Conservation (phyloP, 495 filamentous ascomycete species). For the Amniculicola lignicola region DNA sequence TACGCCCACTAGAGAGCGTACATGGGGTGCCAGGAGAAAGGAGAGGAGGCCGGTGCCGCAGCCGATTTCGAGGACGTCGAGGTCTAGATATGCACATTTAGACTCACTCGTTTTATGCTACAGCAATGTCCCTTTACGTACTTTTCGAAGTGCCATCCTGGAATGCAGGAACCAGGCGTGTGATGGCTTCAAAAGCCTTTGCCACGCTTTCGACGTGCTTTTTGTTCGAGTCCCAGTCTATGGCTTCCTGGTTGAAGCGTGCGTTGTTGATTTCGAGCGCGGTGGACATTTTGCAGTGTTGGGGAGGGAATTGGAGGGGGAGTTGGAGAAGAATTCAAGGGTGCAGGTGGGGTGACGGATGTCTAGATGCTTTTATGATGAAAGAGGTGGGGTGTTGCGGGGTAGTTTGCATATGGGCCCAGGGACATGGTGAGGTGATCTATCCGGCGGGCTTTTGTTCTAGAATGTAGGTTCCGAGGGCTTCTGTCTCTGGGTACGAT, state of each 20-base stretch:
- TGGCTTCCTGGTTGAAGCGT: slow-evolving; percentile 35
- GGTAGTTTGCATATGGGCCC: too few species aligned
- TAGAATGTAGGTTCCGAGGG: too few species aligned
- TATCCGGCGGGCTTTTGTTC: too few species aligned
- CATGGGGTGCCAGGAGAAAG: slow-evolving; percentile 46
- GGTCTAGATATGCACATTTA: slow-evolving; percentile 4
- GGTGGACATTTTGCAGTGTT: not conserved
- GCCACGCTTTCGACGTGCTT: slow-evolving; percentile 17
- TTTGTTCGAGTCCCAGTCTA: slow-evolving; percentile 33
- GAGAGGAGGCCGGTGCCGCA: slow-evolving; percentile 57
- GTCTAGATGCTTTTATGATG: too few species aligned
- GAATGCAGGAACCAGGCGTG: slow-evolving; percentile 25
- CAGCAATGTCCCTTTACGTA: too few species aligned
- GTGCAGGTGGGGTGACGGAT: too few species aligned
- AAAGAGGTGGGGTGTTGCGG: too few species aligned
- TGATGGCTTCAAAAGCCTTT: slow-evolving; percentile 31
- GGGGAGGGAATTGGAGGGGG: too few species aligned
- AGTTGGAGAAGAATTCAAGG: too few species aligned
- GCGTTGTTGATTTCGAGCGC: slow-evolving; percentile 25
- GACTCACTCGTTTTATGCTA: too few species aligned
- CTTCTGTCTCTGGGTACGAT: too few species aligned
- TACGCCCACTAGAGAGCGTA: slow-evolving; percentile 46
- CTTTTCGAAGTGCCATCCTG: slow-evolving; percentile 24
- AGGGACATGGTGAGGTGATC: too few species aligned
- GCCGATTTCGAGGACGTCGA: slow-evolving; percentile 55